Evolutionary conservation across 805 yeast species (phyloP), one percentile per base, ranked within the genome.

Genomic region (Soucietia sequanensis): DNA sequence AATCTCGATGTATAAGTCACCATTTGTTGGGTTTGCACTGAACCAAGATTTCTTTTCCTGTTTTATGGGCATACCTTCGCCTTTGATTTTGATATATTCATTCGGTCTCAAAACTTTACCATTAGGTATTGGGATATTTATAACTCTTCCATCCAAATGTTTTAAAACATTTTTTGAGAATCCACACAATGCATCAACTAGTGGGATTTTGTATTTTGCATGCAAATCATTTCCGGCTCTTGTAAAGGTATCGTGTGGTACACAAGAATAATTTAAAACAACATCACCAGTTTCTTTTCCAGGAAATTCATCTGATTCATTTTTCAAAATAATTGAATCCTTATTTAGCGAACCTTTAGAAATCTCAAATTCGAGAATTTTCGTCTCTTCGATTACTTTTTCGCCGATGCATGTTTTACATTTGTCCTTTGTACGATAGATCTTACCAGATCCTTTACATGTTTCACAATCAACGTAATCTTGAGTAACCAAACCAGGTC

Each of bases 141-240:
- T 58, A 23, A 79, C 75, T 42, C 97, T 76, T 12, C 83, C 90
- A 58, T 93, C 98, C 36, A 90, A 69, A 43, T 87, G 93, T 44
- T 75, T 76, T 7, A 84, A 62, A 2, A 88, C 66, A 9, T 75
- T 72, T 33, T 76, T 72, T 18, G 80, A 66, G 49, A 90, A 83
- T 2, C 98, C 98, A 39, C 87, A 75, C n/a, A 91, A 66, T 0
- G 96, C 81, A 45, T 91, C 98, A 10, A 77, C 77, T 33, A 91
- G 65, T 2, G 95, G 69, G 25, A 91, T 75, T 6, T 65, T 66
- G 25, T 80, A 60, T 19, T 70, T 65, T 3, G 86, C 72, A 45
- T 76, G 76, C 33, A 93, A 60, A 55, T 90, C 91, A 42, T 77
- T 58, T 6, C 77, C 82, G 27, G 70, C 68, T 36, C 93, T 69